These are phyloP conservation scores for Fusarium sororula DNA, from an alignment of 2,329 filamentous ascomycete species.

Conservation along the genomic window DNA sequence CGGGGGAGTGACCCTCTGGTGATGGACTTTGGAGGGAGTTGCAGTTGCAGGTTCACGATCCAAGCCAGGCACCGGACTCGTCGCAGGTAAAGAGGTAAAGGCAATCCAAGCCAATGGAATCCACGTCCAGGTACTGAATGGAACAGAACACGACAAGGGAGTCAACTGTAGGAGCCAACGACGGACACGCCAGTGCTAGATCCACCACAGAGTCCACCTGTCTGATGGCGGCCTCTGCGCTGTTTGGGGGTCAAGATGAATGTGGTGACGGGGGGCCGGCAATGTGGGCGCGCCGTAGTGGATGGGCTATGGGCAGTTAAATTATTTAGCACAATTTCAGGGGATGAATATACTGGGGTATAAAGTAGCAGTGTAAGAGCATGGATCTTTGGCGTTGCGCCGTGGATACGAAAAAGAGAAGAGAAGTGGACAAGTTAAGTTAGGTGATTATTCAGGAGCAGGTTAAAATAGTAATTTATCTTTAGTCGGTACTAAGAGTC, in stretches of 20 bases:
- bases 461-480: neutral
- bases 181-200: constrained; percentile 35
- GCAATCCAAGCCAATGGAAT: constrained; percentile 25
- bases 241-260: constrained; percentile 23
- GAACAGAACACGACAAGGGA: constrained; percentile 27
- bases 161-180: constrained; percentile 28
- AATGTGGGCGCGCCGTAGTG: constrained; percentile 30
- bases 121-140: constrained; percentile 22
- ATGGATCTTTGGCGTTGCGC: constrained; percentile 30
- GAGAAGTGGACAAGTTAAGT: neutral
- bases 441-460: neutral
- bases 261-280: constrained; percentile 24
- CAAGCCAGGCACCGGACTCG: constrained; percentile 33
- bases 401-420: constrained; percentile 29
- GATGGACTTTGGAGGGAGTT: constrained; percentile 38
- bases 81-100: constrained; percentile 34
- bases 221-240: constrained; percentile 37
- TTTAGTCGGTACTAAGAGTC: neutral
- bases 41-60: constrained; percentile 44
- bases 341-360: constrained; percentile 37
- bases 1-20: constrained; percentile 26
- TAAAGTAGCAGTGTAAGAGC: constrained; percentile 30
- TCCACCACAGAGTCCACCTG: constrained; percentile 40
- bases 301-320: constrained; percentile 35
- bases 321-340: constrained; percentile 37